A percentile compares a stretch with the other conserved stretches of the same genome.
These are phyloP conservation scores for Plasmodium vivax DNA, from an alignment of 169 alveolate genomes.

Conservation along the genomic window DNA sequence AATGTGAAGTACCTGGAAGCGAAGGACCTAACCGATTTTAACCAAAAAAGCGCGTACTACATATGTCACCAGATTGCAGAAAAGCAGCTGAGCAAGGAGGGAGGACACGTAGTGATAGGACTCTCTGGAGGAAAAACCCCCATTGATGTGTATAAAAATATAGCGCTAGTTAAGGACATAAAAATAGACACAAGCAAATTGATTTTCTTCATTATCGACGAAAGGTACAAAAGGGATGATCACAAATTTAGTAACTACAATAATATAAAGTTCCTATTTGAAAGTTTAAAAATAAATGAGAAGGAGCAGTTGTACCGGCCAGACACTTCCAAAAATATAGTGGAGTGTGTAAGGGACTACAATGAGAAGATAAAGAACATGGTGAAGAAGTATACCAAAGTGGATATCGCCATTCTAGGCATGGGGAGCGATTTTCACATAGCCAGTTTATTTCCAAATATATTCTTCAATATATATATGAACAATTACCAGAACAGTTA, in stretches of 20 bases:
- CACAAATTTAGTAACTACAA: constrained; percentile 67
- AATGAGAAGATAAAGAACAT: constrained; percentile 48
- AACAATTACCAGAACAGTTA: constrained; percentile 53
- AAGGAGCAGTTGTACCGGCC: constrained; percentile 41
- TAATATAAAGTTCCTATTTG: constrained; percentile 51
- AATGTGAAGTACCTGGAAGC: constrained; percentile 57
- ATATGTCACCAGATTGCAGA: constrained; percentile 54
- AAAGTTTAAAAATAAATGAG: constrained; percentile 42
- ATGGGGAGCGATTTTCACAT: constrained; percentile 72
- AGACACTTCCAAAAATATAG: constrained; percentile 29
- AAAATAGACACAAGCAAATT: constrained; percentile 46
- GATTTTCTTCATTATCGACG: constrained; percentile 65
- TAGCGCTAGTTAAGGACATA: constrained; percentile 35
- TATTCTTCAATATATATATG: constrained; percentile 45
- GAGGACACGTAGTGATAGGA: constrained; percentile 57
- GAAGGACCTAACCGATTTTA: constrained; percentile 32
- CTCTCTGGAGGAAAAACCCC: constrained; percentile 66
- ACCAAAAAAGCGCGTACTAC: constrained; percentile 45
- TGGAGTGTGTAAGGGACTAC: constrained; percentile 46
- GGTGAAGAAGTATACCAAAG: constrained; percentile 29
- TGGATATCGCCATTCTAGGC: constrained; percentile 65
- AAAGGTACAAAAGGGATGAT: constrained; percentile 46
- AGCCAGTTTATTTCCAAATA: constrained; percentile 42
- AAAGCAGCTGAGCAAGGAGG: constrained; percentile 25
- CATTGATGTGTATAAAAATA: constrained; percentile 65